A percentile compares a stretch with the other conserved stretches of the same genome.
Conservation (phyloP, 306 rosid genomes). For the Dryas alaskensis region DNA sequence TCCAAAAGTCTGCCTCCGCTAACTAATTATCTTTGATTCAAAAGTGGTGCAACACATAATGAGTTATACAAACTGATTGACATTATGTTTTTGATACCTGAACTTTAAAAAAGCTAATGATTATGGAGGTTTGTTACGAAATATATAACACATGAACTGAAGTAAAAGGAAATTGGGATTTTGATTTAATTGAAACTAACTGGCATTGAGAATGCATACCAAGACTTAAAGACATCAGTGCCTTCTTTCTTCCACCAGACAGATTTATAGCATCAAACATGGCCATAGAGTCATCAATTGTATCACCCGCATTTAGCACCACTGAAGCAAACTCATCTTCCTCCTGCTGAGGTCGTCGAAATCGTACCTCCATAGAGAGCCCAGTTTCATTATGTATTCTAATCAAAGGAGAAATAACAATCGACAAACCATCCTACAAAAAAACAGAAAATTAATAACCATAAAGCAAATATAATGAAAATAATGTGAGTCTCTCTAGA, state of each 20-base stretch:
- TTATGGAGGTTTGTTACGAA: background rate
- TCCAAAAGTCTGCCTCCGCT: background rate
- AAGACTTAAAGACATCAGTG: constrained; percentile 71
- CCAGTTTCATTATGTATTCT: constrained; percentile 79
- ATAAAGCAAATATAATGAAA: background rate
- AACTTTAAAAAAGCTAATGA: constrained; percentile 1
- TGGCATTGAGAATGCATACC: constrained; percentile 49
- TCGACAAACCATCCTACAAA: constrained; percentile 66
- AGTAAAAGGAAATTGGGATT: background rate
- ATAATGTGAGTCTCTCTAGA: background rate
- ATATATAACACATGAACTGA: background rate
- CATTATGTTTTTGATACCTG: constrained; percentile 8
- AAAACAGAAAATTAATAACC: constrained; percentile 8
- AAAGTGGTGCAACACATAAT: background rate
- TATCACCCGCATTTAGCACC: constrained; percentile 66
- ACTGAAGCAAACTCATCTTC: constrained; percentile 72
- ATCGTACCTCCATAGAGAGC: constrained; percentile 67
- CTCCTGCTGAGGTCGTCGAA: constrained; percentile 56
- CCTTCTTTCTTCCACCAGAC: constrained; percentile 80
- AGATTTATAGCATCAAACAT: constrained; percentile 69
- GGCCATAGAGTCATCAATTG: constrained; percentile 85
- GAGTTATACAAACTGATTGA: background rate
- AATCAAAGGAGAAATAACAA: constrained; percentile 70
- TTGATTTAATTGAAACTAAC: background rate
- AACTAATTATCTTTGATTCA: background rate